These are phyloP conservation scores for Clohesyomyces aquaticus DNA, from an alignment of 495 filamentous ascomycete genomes.

Conservation along the genomic window DNA sequence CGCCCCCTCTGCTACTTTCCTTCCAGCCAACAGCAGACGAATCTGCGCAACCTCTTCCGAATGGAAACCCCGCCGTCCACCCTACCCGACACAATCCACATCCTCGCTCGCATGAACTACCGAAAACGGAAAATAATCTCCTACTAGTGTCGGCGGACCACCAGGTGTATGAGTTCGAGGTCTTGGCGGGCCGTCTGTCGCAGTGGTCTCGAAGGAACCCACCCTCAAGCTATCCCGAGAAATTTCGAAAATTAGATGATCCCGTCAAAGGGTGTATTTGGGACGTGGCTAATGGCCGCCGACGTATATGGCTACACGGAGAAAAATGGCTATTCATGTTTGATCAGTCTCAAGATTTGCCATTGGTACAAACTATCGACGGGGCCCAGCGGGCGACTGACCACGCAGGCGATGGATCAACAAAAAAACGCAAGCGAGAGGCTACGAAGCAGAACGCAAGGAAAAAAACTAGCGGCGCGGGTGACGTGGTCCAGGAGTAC, in stretches of 20 bases:
- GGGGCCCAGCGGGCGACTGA: neutral
- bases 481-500: constrained; percentile 28
- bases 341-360: constrained; percentile 75
- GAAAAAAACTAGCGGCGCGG: constrained; percentile 34
- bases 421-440: constrained; percentile 39
- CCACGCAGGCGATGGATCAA: neutral
- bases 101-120: constrained; percentile 51
- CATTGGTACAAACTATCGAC: constrained; percentile 23
- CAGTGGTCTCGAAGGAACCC: constrained; percentile 88
- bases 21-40: constrained; percentile 63
- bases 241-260: constrained; percentile 72
- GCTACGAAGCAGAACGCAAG: constrained; percentile 3
- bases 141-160: constrained; percentile 76
- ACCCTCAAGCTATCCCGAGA: constrained; percentile 68
- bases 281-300: constrained; percentile 63
- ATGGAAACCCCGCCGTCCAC: constrained; percentile 51
- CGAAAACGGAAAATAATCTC: constrained; percentile 61
- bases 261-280: constrained; percentile 82
- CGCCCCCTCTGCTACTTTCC: constrained; percentile 69
- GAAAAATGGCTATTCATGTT: constrained; percentile 90
- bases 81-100: constrained; percentile 54
- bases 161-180: constrained; percentile 75
- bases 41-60: constrained; percentile 46
- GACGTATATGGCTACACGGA: constrained; percentile 86
- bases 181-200: constrained; percentile 70